These are phyloP conservation scores for Claviceps paspali DNA, from an alignment of 2,329 filamentous ascomycete species.

Conservation along the genomic window DNA sequence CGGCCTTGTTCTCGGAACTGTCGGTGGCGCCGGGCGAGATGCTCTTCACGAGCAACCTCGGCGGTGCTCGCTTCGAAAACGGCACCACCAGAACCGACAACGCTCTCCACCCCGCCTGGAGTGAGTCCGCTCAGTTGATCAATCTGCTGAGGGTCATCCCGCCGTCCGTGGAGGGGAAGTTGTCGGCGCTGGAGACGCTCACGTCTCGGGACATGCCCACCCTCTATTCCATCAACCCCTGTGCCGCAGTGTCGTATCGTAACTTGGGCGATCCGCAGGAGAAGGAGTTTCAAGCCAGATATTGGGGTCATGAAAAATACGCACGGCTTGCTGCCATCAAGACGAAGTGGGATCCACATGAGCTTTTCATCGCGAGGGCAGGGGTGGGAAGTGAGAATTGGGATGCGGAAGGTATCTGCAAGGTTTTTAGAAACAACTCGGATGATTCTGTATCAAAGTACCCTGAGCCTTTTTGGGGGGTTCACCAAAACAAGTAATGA, in stretches of 20 bases:
- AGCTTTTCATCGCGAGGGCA: neutral
- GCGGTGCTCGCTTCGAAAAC: neutral
- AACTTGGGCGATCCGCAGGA: conserved; percentile 1
- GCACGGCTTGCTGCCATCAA: neutral
- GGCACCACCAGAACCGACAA: neutral
- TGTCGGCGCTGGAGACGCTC: neutral
- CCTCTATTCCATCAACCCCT: neutral
- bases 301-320: neutral
- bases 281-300: neutral
- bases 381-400: conserved; percentile 1
- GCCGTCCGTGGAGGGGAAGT: neutral
- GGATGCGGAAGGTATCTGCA: neutral
- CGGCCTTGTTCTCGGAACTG: neutral
- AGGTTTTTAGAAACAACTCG: too few relatives aligned
- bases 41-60: neutral
- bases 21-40: neutral
- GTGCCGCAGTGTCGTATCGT: neutral
- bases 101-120: conserved; percentile 1
- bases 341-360: neutral
- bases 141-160: neutral
- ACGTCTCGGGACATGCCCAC: neutral
- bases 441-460: too few relatives aligned
- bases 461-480: too few relatives aligned
- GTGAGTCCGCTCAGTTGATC: conserved; percentile 1
- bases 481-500: too few relatives aligned